These are phyloP conservation scores for Eremothecium gossypii DNA, from an alignment of 1,139 yeast species.

Conservation along the genomic window DNA sequence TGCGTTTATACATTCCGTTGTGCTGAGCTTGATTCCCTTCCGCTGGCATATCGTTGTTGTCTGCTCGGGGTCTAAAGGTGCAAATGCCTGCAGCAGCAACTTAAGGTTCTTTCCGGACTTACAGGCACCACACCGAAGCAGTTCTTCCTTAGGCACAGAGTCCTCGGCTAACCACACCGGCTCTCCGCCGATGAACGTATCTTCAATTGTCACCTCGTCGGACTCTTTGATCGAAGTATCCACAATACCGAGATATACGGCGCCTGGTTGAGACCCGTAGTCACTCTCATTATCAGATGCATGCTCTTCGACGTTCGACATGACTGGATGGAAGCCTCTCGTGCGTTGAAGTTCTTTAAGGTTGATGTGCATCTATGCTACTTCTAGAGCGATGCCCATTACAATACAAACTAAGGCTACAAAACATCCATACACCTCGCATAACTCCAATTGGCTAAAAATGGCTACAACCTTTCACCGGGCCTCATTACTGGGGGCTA, in stretches of 20 bases:
- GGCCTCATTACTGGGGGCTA: too few species aligned
- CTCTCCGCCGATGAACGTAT: conserved; percentile 71
- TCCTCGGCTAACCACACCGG: conserved; percentile 52
- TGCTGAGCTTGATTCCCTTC: conserved; percentile 8
- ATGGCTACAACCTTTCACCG: too few species aligned
- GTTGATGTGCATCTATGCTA: too few species aligned
- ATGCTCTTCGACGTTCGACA: conserved; percentile 14
- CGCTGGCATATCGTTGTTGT: conserved; percentile 16
- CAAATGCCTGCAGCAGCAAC: conserved; percentile 65
- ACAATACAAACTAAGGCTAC: too few species aligned
- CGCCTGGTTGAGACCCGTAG: conserved; percentile 19
- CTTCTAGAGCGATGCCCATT: too few species aligned
- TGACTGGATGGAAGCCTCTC: not conserved
- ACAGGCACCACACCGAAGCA: conserved; percentile 60
- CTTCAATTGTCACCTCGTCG: conserved; percentile 52
- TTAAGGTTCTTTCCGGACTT: conserved; percentile 42
- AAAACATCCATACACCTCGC: too few species aligned
- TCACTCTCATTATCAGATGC: conserved; percentile 27
- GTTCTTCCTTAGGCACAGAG: conserved; percentile 45
- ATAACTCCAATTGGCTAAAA: too few species aligned
- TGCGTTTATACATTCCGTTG: conserved; percentile 32
- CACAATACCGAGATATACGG: conserved; percentile 50
- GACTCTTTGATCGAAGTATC: conserved; percentile 38
- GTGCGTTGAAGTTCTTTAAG: too few species aligned
- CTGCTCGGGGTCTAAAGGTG: conserved; percentile 48